These are phyloP conservation scores for Xylaria sp. DNA, from an alignment of 2,329 filamentous ascomycete species.

Conservation along the genomic window DNA sequence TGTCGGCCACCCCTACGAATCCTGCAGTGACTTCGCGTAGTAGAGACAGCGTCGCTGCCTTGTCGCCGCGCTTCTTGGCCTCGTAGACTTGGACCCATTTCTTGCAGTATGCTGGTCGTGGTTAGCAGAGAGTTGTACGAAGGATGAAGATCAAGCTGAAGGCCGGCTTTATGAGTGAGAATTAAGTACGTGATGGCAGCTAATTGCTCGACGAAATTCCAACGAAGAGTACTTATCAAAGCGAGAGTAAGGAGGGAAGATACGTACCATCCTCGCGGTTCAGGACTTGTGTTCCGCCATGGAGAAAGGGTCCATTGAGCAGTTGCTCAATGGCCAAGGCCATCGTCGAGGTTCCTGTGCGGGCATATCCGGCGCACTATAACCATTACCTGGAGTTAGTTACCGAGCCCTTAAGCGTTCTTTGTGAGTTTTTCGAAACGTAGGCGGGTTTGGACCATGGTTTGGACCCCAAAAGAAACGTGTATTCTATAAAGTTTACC, in stretches of 20 bases:
- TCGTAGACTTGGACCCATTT: constrained; percentile 26
- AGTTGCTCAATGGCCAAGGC: constrained; percentile 53
- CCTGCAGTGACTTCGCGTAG: constrained; percentile 47
- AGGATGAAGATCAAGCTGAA: not conserved
- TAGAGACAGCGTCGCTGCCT: constrained; percentile 37
- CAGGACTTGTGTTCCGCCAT: constrained; percentile 51
- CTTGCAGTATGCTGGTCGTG: constrained; percentile 21
- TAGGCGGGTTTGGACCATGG: no score
- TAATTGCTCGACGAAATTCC: no score
- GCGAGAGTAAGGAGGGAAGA: not conserved
- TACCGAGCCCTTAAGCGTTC: no score
- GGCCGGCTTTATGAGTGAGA: no score
- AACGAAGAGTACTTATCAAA: not conserved
- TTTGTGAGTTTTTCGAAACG: no score
- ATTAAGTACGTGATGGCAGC: no score
- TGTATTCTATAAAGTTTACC: no score
- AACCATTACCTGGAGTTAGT: no score
- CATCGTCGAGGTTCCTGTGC: constrained; percentile 57
- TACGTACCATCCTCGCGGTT: constrained; percentile 44
- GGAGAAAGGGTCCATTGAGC: constrained; percentile 54
- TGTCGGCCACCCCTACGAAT: constrained; percentile 54
- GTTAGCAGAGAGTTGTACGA: not conserved
- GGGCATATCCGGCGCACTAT: constrained; percentile 49
- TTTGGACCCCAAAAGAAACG: no score
- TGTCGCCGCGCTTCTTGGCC: constrained; percentile 31